Evolutionary conservation across 2,329 filamentous ascomycete species (phyloP), one percentile per base, ranked within the genome.

Genomic region (Periconia macrospinosa): DNA sequence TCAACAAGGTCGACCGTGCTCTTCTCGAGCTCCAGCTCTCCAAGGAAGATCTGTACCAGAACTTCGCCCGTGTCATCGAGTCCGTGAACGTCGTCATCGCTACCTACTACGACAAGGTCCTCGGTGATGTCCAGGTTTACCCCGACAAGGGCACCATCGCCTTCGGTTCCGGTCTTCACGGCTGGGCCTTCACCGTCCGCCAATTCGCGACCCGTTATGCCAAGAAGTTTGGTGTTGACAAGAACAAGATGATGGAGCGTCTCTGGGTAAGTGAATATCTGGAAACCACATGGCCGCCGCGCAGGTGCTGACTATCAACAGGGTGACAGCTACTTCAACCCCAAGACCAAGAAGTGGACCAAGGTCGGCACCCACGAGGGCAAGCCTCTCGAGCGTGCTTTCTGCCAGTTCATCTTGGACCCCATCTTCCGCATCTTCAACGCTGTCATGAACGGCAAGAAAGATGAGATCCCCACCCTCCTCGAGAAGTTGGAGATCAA

Each of bases 1-100:
- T 99, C 87, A 99, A 99, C 92, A 99, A 99, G 90, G 94, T 99
- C 80, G 94, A 99, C 78, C 93, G 94, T 83, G 92, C 94, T 81
- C 91, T 99, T 76, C 92, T 99, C 78, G 94, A 99, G 83, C 88
- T 99, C 63, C 94, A 99, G 85, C 88, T 97, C 75, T 88, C 86
- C 81, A 97, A 97, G 88, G 94, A 99, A 83, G 94, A 99, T 77
- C 84, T 99, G 68, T 99, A 96, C 88, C 93, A 97, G 86, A 96
- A 93, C 78, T 99, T 99, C 89, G 92, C 91, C 63, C 90, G 93
- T 88, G 96, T 94, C 78, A 92, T 99, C 75, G 94, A 99, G 88
- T 97, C 93, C 75, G 94, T 99, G 79, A 99, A 99, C 86, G 94
- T 99, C 83, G 91, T 97, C 80, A 97, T 99, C 81, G 90, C 94